These are phyloP conservation scores for Xerocomellus dryophilus DNA, from an alignment of 768 basidiomycete genomes.

Conservation along the genomic window DNA sequence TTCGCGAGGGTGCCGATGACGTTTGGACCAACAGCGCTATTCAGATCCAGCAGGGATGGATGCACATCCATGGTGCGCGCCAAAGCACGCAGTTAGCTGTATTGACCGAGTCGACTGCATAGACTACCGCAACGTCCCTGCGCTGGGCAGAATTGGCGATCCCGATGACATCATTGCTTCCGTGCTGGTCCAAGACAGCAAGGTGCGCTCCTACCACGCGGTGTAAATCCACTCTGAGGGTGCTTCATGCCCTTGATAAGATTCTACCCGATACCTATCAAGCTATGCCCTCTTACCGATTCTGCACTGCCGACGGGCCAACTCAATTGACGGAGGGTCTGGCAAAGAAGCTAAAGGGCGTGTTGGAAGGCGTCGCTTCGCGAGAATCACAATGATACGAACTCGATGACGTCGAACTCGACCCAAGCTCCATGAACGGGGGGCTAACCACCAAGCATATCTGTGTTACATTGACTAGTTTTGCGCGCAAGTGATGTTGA, in stretches of 20 bases:
- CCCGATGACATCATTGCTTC: constrained; percentile 82
- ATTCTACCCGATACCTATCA: constrained; percentile 72
- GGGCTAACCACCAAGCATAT: neutral
- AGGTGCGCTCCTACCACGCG: constrained; percentile 38
- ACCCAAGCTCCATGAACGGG: neutral
- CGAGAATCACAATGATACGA: constrained; percentile 29
- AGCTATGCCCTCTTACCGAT: constrained; percentile 79
- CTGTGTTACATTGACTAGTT: no score
- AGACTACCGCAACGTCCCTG: constrained; percentile 76
- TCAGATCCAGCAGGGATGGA: constrained; percentile 75
- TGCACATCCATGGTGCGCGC: constrained; percentile 68
- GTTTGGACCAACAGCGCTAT: constrained; percentile 61
- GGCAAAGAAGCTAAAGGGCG: constrained; percentile 42
- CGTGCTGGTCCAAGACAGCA: constrained; percentile 67
- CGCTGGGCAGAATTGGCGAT: constrained; percentile 72
- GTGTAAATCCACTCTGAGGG: neutral
- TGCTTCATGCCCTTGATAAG: constrained; percentile 32
- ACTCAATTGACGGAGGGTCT: constrained; percentile 68
- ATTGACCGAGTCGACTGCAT: neutral
- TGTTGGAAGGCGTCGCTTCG: constrained; percentile 35
- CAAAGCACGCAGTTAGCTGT: neutral
- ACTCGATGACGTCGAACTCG: no score
- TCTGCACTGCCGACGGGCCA: constrained; percentile 75
- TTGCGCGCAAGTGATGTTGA: neutral
- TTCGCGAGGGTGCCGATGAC: constrained; percentile 60